These are phyloP conservation scores for Phytophthora sp. DNA, from an alignment of 352 stramenopile genomes.

Conservation along the genomic window DNA sequence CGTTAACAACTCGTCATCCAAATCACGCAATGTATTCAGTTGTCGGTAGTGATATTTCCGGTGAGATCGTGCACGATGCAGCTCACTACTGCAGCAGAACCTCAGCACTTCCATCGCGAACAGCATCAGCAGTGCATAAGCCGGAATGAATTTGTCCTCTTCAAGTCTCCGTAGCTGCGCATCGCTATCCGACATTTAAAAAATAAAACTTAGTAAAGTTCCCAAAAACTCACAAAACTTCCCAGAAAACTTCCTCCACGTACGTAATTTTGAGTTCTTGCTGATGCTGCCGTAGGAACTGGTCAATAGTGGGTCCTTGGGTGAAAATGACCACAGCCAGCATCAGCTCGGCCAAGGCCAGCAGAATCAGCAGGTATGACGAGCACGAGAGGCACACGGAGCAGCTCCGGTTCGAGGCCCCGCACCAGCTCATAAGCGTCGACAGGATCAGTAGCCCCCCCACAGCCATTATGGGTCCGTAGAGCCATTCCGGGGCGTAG, in stretches of 20 bases:
- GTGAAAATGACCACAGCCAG: constrained; percentile 76
- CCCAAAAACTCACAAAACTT: background rate
- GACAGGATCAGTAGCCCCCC: constrained; percentile 56
- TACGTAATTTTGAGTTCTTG: constrained; percentile 68
- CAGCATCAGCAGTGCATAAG: constrained; percentile 64
- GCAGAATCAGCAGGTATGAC: constrained; percentile 64
- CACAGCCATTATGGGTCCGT: constrained; percentile 60
- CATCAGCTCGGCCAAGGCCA: constrained; percentile 64
- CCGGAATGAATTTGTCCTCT: constrained; percentile 70
- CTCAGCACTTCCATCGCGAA: constrained; percentile 74
- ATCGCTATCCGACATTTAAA: constrained; percentile 57
- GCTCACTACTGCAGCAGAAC: constrained; percentile 72
- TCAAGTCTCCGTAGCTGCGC: constrained; percentile 60
- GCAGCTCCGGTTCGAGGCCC: constrained; percentile 54
- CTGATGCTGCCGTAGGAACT: constrained; percentile 69
- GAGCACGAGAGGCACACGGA: constrained; percentile 59
- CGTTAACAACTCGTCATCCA: constrained; percentile 73
- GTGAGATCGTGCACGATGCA: constrained; percentile 49
- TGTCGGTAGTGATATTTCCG: constrained; percentile 68
- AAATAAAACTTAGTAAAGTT: constrained; percentile 14
- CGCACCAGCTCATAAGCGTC: constrained; percentile 70
- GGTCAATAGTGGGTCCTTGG: constrained; percentile 61
- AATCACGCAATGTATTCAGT: constrained; percentile 59
- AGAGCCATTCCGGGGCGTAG: constrained; percentile 75
- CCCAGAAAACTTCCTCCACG: constrained; percentile 6